These are phyloP conservation scores for Aethionema arabicum DNA, from an alignment of 345 rosid species.

Conservation along the genomic window DNA sequence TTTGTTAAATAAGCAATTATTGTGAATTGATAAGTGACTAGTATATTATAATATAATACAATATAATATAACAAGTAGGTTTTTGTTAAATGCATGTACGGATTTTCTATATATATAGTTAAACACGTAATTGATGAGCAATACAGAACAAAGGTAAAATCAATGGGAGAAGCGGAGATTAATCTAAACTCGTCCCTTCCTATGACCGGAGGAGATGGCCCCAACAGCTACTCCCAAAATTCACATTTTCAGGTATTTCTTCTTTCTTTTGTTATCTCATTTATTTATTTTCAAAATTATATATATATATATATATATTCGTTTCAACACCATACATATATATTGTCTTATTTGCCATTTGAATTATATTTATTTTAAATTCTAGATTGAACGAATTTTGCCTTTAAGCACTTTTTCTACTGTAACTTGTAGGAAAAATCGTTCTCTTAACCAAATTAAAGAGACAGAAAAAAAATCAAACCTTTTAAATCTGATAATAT, in stretches of 20 bases:
- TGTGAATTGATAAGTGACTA: no score
- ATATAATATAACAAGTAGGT: constrained; percentile 21
- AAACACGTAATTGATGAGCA: no score
- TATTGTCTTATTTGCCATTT: neutral
- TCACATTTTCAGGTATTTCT: constrained; percentile 52
- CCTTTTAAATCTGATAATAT: neutral
- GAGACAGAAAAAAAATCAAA: neutral
- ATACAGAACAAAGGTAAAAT: neutral
- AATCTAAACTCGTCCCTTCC: constrained; percentile 40
- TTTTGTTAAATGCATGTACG: constrained; percentile 11
- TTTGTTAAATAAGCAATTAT: no score
- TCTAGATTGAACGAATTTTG: no score
- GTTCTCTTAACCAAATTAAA: no score
- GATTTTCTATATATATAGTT: constrained; percentile 14
- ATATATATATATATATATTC: no score
- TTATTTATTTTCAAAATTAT: neutral
- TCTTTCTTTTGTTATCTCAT: neutral
- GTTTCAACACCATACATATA: no score
- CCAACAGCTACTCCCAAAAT: constrained; percentile 50
- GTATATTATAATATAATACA: no score
- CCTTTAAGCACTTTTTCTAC: no score
- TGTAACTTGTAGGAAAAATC: no score
- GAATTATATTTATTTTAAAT: no score
- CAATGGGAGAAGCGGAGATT: constrained; percentile 32
- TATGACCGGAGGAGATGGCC: constrained; percentile 55